Base-by-base conservation (phyloP, 2,329 filamentous ascomycete genomes). In the Talaromyces atroroseus region DNA sequence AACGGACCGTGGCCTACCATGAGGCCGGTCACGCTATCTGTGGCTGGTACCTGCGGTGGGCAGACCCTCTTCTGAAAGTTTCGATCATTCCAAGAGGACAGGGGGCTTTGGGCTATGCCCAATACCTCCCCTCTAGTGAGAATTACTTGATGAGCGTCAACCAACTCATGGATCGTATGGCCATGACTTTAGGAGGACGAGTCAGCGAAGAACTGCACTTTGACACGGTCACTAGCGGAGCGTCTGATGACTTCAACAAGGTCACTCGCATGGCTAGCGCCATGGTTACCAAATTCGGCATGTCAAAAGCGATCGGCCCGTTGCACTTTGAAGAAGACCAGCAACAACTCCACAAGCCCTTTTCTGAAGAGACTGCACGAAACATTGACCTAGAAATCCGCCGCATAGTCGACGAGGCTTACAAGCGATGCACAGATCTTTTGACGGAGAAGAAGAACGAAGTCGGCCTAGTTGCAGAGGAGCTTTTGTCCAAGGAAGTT, bases 201-300 rank as follows among this genome's bases (percentile, higher is more conserved):
- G 89, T 99, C 23, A 94, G 88, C 20, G 94, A 99, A 76, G 94
- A 99, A 74, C 78, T 99, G 7, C 92, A 99, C 76, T 99, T 99
- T 75, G 87, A 94, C 34, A 95, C 91, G 0, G 94, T 99, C 20
- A 99, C 94, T 1, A 94, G 89, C 48, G 94, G 94, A 57, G 94
- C 92, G 20, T 92, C 87, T 54, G 94, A 97, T 71, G 94, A 99
- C 71, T 99, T 99, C 82, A 92, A 94, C 76, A 99, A 99, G 77
- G 94, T 97, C 42, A 96, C 94, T 2, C 84, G 86, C 56, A 92
- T 96, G 88, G 95, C 94, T 3, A 95, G 89, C 18, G 87, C 89
- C 60, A 99, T 99, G 94, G 94, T 99, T 29, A 99, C 92, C n/a
- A 90, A 96, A 72, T 99, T 91, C 87, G 94, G 94, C 64, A 99